Conservation (phyloP, 2,329 filamentous ascomycete genomes). For the Xylariaceae sp. region DNA sequence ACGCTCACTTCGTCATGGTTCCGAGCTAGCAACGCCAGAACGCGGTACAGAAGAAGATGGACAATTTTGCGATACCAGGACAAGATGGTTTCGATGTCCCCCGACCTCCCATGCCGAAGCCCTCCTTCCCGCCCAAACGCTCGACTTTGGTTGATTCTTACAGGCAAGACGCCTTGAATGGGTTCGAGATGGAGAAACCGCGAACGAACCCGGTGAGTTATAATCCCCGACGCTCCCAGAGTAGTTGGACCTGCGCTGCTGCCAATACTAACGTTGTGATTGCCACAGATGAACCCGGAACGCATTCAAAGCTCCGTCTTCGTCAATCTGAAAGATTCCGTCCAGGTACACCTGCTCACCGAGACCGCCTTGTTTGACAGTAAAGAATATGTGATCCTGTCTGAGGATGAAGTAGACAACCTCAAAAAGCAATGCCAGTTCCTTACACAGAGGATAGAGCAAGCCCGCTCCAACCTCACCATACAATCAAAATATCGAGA, state of each 20-base stretch:
- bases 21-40: conserved; percentile 29
- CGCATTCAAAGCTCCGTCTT: conserved; percentile 62
- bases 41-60: conserved; percentile 39
- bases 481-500: conserved; percentile 95
- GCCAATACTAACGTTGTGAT: conserved; percentile 25
- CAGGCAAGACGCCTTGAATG: conserved; percentile 59
- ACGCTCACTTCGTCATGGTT: conserved; percentile 37
- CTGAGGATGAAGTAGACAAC: conserved; percentile 88
- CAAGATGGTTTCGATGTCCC: conserved; percentile 36
- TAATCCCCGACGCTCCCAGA: background rate
- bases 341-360: conserved; percentile 89
- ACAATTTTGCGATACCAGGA: conserved; percentile 33
- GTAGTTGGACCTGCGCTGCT: background rate
- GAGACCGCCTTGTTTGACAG: conserved; percentile 94
- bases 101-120: conserved; percentile 35
- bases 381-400: conserved; percentile 81
- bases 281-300: conserved; percentile 55
- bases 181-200: conserved; percentile 60
- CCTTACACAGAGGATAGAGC: conserved; percentile 78
- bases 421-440: conserved; percentile 85
- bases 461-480: conserved; percentile 80
- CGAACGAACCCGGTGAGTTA: conserved; percentile 63
- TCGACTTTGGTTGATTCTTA: conserved; percentile 66
- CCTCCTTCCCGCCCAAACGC: conserved; percentile 48
- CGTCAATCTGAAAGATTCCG: conserved; percentile 71